Evolutionary conservation across 805 yeast species (phyloP).

Genomic region (Starmerella stigmatis): DNA sequence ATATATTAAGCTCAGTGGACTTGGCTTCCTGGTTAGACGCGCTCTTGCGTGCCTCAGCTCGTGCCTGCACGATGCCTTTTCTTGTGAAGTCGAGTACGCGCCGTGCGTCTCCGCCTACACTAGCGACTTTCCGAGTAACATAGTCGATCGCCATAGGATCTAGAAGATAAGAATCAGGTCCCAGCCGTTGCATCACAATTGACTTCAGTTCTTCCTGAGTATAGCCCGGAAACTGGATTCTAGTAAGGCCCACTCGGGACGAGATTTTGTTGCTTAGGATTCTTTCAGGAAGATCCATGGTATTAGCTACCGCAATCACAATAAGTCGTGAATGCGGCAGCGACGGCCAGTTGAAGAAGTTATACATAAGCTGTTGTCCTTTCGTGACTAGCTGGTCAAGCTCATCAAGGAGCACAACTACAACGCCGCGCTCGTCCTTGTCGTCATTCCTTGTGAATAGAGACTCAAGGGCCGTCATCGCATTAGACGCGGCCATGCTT

Average conservation of each 20-base stretch:
- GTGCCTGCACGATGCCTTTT: conserved; percentile 65
- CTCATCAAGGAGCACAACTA: conserved; percentile 80
- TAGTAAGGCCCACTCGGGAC: conserved; percentile 76
- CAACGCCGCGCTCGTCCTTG: conserved; percentile 34
- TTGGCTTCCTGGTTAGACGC: conserved; percentile 15
- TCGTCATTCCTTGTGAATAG: conserved; percentile 40
- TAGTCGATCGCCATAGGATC: conserved; percentile 58
- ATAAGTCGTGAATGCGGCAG: conserved; percentile 65
- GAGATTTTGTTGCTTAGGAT: conserved; percentile 77
- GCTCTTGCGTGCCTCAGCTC: conserved; percentile 7
- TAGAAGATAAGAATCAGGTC: conserved; percentile 26
- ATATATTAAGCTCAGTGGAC: conserved; percentile 30
- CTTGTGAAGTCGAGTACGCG: conserved; percentile 80
- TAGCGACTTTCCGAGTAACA: conserved; percentile 88
- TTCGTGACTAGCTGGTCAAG: conserved; percentile 81
- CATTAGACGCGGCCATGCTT: conserved; percentile 49
- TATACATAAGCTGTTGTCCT: conserved; percentile 75
- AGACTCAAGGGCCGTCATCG: conserved; percentile 59
- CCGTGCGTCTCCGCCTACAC: conserved; percentile 96
- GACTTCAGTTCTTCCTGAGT: conserved; percentile 63
- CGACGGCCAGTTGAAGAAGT: conserved; percentile 96
- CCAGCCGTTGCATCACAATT: conserved; percentile 64
- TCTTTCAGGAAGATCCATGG: conserved; percentile 94
- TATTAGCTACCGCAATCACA: conserved; percentile 89
- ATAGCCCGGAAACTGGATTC: conserved; percentile 84